phyloP scores from a whole-genome alignment of 768 basidiomycete genomes.

The Naematelia aurantialba region DNA sequence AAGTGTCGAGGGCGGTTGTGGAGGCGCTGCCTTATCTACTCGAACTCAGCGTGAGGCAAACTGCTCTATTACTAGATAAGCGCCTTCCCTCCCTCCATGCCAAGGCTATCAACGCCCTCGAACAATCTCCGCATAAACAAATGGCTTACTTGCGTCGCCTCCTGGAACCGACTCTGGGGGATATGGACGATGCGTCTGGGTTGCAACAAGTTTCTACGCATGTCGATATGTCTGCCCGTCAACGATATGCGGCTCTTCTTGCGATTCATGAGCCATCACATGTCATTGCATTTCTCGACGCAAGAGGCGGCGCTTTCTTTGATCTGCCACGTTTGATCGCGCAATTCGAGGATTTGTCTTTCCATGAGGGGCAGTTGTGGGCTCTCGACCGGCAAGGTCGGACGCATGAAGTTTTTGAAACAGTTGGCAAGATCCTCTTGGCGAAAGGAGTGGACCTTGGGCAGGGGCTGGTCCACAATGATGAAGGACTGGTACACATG shows the following conservation, averaged over 20 bases:
- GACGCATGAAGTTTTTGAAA: conserved; percentile 63
- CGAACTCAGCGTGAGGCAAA: conserved; percentile 59
- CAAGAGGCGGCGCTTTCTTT: conserved; percentile 57
- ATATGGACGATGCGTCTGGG: conserved; percentile 49
- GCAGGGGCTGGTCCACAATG: conserved; percentile 13
- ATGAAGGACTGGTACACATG: conserved; percentile 19
- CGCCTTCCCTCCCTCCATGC: conserved; percentile 66
- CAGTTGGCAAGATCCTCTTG: conserved; percentile 56
- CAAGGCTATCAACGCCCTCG: conserved; percentile 59
- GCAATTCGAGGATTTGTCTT: conserved; percentile 65
- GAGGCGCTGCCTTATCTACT: conserved; percentile 66
- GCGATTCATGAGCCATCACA: conserved; percentile 65
- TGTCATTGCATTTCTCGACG: conserved; percentile 63
- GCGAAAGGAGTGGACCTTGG: conserved; percentile 30
- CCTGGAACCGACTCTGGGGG: conserved; percentile 56
- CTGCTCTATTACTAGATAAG: conserved; percentile 69
- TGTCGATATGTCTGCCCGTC: conserved; percentile 58
- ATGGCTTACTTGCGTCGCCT: conserved; percentile 75
- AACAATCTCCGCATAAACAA: conserved; percentile 56
- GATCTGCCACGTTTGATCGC: conserved; percentile 60
- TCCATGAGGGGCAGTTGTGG: conserved; percentile 80
- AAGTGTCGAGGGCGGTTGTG: conserved; percentile 55
- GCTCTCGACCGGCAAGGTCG: conserved; percentile 63
- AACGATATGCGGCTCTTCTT: conserved; percentile 67
- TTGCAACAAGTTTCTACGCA: conserved; percentile 17